Conservation (phyloP, 2,329 filamentous ascomycete species). For the Ophiocordyceps camponoti-leonardi region DNA sequence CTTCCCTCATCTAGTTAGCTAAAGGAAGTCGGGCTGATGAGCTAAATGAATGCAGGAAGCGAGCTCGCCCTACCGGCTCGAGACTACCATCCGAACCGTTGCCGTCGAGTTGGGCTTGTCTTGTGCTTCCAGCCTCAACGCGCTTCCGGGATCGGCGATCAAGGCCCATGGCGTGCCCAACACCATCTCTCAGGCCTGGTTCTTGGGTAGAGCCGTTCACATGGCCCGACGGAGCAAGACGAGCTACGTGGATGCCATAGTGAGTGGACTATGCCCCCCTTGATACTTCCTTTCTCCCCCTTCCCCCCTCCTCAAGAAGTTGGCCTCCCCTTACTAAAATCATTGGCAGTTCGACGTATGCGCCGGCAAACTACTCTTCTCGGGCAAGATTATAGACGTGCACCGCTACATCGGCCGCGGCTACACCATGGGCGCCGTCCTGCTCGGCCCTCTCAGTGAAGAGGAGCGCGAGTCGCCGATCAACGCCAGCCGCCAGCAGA, state of each 20-base stretch:
- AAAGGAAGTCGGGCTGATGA: too few species aligned
- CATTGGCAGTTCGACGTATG: constrained; percentile 11
- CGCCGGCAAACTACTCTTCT: constrained; percentile 18
- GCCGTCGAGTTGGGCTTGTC: constrained; percentile 21
- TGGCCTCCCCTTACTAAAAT: neutral
- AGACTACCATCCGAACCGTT: constrained; percentile 17
- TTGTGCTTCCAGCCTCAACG: constrained; percentile 17
- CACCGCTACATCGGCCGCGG: constrained; percentile 19
- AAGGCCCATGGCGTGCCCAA: constrained; percentile 16
- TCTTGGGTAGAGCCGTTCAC: constrained; percentile 14
- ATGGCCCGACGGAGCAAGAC: constrained; percentile 12
- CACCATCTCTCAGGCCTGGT: constrained; percentile 17
- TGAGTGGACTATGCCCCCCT: constrained; percentile 3
- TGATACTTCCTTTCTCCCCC: neutral
- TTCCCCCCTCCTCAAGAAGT: neutral
- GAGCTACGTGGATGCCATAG: constrained; percentile 11
- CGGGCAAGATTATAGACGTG: constrained; percentile 22
- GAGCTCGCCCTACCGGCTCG: constrained; percentile 16
- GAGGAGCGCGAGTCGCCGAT: constrained; percentile 12
- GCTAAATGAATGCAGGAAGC: too few species aligned
- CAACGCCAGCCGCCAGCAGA: constrained; percentile 3
- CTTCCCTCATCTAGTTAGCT: too few species aligned
- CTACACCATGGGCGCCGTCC: constrained; percentile 21
- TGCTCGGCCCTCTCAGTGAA: constrained; percentile 14
- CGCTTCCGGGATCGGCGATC: constrained; percentile 14